These are phyloP conservation scores for Monosporascus sp. DNA, from an alignment of 2,329 filamentous ascomycete genomes.

Conservation along the genomic window DNA sequence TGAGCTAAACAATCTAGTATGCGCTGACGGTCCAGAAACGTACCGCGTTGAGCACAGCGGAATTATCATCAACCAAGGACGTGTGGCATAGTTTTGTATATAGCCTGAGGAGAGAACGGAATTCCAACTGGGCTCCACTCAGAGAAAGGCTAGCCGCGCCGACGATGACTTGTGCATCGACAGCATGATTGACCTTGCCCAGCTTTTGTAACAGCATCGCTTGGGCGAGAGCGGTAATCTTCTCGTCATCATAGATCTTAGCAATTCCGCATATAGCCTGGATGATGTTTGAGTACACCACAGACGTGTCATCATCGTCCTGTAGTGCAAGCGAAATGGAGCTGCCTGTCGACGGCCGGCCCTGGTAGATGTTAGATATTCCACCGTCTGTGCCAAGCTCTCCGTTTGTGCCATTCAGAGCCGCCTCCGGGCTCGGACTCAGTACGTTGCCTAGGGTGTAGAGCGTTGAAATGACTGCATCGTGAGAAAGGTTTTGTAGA, in stretches of 20 bases:
- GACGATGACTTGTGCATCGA: conserved; percentile 81
- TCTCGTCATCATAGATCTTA: conserved; percentile 73
- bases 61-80: conserved; percentile 65
- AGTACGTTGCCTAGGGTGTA: conserved; percentile 96
- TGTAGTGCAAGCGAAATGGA: conserved; percentile 72
- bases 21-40: conserved; percentile 25
- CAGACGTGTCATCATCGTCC: conserved; percentile 72
- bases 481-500: conserved; percentile 77
- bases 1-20: conserved; percentile 5
- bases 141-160: conserved; percentile 76
- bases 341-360: conserved; percentile 62
- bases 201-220: conserved; percentile 97
- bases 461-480: conserved; percentile 88
- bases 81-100: conserved; percentile 72
- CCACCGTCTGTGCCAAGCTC: conserved; percentile 34
- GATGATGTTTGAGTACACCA: conserved; percentile 84
- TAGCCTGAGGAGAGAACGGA: conserved; percentile 79
- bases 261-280: conserved; percentile 92
- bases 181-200: conserved; percentile 70
- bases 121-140: conserved; percentile 73
- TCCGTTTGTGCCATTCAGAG: conserved; percentile 48
- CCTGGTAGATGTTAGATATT: conserved; percentile 43
- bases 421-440: conserved; percentile 61
- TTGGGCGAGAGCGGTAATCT: conserved; percentile 88
- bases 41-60: conserved; percentile 66